These are phyloP conservation scores for Verticillium tricorpus DNA, from an alignment of 2,329 filamentous ascomycete species.

Conservation along the genomic window DNA sequence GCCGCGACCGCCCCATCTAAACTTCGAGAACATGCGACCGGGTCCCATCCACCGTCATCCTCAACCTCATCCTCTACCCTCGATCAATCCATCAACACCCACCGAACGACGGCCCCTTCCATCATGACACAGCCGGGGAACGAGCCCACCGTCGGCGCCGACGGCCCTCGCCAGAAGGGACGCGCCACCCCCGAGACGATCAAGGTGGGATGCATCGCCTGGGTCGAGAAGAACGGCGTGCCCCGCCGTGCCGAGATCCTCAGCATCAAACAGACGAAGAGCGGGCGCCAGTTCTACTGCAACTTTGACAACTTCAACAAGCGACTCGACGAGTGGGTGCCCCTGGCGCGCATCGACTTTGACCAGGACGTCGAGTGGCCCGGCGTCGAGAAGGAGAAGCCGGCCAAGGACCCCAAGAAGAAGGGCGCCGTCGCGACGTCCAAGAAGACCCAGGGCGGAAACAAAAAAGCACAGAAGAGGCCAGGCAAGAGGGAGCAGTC, in stretches of 20 bases:
- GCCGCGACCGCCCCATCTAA: conserved; percentile 6
- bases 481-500: conserved; percentile 52
- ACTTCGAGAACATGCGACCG: neutral
- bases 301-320: conserved; percentile 99
- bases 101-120: conserved; percentile 15
- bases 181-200: conserved; percentile 82
- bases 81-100: conserved; percentile 3
- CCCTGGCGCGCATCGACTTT: conserved; percentile 77
- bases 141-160: conserved; percentile 52
- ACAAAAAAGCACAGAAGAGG: conserved; percentile 57
- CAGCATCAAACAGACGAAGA: conserved; percentile 88
- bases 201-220: conserved; percentile 60
- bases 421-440: conserved; percentile 53
- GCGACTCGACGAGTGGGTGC: conserved; percentile 78
- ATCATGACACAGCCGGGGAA: conserved; percentile 52
- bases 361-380: conserved; percentile 94
- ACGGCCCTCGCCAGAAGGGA: conserved; percentile 63
- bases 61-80: neutral
- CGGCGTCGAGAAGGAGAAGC: conserved; percentile 76
- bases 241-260: conserved; percentile 91
- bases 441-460: conserved; percentile 43
- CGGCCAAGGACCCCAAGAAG: conserved; percentile 74
- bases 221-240: conserved; percentile 69
- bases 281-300: conserved; percentile 85
- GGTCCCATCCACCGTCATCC: neutral